phyloP scores from a whole-genome alignment of 805 yeast genomes.

The Candida cerambycidarum region DNA sequence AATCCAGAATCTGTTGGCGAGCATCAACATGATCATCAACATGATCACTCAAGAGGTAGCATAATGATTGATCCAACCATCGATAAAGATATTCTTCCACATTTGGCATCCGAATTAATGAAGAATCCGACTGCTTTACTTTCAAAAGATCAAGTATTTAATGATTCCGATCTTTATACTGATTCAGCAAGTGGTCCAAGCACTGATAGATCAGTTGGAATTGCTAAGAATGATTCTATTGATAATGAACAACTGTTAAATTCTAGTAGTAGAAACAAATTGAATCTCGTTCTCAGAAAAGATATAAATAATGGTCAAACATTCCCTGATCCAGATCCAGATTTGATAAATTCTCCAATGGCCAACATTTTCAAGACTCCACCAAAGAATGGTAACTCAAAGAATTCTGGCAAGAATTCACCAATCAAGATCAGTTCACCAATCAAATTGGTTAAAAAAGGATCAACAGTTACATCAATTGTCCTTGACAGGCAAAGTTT shows the following conservation, averaged over 20 bases:
- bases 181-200: constrained; percentile 3
- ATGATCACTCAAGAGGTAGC: neutral
- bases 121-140: constrained; percentile 29
- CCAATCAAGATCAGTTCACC: constrained; percentile 42
- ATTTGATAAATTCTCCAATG: constrained; percentile 22
- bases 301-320: constrained; percentile 9
- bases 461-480: constrained; percentile 24
- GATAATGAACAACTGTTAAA: constrained; percentile 6
- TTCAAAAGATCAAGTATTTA: constrained; percentile 29
- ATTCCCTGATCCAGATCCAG: constrained; percentile 39
- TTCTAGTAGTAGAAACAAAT: neutral
- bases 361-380: constrained; percentile 28
- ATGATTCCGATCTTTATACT: constrained; percentile 21
- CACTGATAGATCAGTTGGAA: constrained; percentile 1
- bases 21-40: too few species aligned
- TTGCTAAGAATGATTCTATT: constrained; percentile 1
- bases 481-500: constrained; percentile 15
- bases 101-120: constrained; percentile 37
- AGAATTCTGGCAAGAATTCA: constrained; percentile 11
- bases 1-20: neutral
- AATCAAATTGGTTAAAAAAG: constrained; percentile 30
- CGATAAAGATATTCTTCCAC: constrained; percentile 26
- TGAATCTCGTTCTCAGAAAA: constrained; percentile 15
- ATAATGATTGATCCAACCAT: constrained; percentile 5
- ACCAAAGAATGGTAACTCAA: constrained; percentile 15